Evolutionary conservation across 768 basidiomycete genomes (phyloP).

Genomic region (Nidula microcarpa): DNA sequence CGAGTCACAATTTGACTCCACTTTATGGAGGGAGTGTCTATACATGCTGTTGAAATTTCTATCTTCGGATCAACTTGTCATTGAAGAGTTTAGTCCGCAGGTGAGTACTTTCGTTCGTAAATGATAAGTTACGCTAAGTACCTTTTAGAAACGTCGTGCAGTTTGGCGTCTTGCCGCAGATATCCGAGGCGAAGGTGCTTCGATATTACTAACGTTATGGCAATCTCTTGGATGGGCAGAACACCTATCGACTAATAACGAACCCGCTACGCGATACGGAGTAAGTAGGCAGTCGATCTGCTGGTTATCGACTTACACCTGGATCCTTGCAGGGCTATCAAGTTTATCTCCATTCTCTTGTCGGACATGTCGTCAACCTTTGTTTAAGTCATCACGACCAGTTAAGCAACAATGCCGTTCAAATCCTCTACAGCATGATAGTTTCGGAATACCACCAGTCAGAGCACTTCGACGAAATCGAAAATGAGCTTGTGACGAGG

Average conservation of each 20-base stretch:
- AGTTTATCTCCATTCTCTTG: slow-evolving; percentile 74
- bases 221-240: slow-evolving; percentile 80
- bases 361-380: slow-evolving; percentile 86
- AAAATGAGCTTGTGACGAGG: slow-evolving; percentile 88
- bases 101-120: slow-evolving; percentile 29
- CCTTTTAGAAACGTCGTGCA: slow-evolving; percentile 80
- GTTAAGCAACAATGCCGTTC: slow-evolving; percentile 84
- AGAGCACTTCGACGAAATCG: slow-evolving; percentile 83
- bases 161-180: slow-evolving; percentile 97
- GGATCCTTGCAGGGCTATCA: slow-evolving; percentile 68
- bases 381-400: slow-evolving; percentile 95
- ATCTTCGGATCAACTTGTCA: slow-evolving; percentile 86
- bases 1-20: slow-evolving; percentile 65
- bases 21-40: slow-evolving; percentile 80
- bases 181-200: slow-evolving; percentile 87
- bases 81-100: slow-evolving; percentile 95
- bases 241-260: slow-evolving; percentile 45
- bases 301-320: slow-evolving; percentile 2
- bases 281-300: slow-evolving; percentile 37
- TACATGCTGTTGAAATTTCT: slow-evolving; percentile 80
- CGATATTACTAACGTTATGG: slow-evolving; percentile 79
- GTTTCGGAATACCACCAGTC: slow-evolving; percentile 85
- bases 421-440: slow-evolving; percentile 95
- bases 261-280: slow-evolving; percentile 60
- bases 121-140: slow-evolving; percentile 1